Evolutionary conservation across 495 filamentous ascomycete genomes (phyloP).

Genomic region (Aspergillus egyptiacus): DNA sequence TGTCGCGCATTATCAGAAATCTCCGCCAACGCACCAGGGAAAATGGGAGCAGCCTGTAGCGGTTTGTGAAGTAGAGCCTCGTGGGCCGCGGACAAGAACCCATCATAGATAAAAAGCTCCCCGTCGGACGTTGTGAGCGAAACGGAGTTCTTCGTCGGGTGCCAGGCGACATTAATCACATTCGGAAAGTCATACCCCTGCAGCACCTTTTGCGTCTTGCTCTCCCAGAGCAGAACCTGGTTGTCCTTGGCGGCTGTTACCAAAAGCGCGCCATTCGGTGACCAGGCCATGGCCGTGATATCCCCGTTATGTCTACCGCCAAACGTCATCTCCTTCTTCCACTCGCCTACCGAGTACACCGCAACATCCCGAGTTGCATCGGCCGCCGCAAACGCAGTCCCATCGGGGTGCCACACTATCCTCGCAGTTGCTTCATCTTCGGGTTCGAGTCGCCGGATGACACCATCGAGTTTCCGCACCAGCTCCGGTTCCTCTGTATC

Average conservation of each 20-base stretch:
- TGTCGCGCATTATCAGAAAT: constrained; percentile 58
- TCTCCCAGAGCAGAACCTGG: constrained; percentile 82
- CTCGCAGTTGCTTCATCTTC: constrained; percentile 72
- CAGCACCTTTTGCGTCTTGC: constrained; percentile 69
- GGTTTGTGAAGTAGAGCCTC: constrained; percentile 52
- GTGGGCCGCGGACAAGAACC: constrained; percentile 67
- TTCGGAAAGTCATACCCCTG: constrained; percentile 66
- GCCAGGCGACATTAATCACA: constrained; percentile 83
- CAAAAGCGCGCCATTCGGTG: constrained; percentile 85
- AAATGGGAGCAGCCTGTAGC: constrained; percentile 75
- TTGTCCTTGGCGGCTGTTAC: constrained; percentile 78
- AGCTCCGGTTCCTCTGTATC: constrained; percentile 74
- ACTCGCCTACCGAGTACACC: constrained; percentile 77
- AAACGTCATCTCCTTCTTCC: constrained; percentile 77
- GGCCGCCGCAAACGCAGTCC: constrained; percentile 79
- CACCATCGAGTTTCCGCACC: constrained; percentile 73
- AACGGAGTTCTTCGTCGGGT: constrained; percentile 77
- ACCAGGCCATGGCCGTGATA: constrained; percentile 85
- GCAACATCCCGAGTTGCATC: constrained; percentile 82
- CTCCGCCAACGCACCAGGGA: constrained; percentile 71
- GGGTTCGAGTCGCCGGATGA: constrained; percentile 71
- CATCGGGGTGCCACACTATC: constrained; percentile 90
- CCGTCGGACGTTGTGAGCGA: constrained; percentile 90
- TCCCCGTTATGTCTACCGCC: constrained; percentile 73
- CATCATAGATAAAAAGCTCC: constrained; percentile 80